These are phyloP conservation scores for Claviceps africana DNA, from an alignment of 2,329 filamentous ascomycete genomes.

Conservation along the genomic window DNA sequence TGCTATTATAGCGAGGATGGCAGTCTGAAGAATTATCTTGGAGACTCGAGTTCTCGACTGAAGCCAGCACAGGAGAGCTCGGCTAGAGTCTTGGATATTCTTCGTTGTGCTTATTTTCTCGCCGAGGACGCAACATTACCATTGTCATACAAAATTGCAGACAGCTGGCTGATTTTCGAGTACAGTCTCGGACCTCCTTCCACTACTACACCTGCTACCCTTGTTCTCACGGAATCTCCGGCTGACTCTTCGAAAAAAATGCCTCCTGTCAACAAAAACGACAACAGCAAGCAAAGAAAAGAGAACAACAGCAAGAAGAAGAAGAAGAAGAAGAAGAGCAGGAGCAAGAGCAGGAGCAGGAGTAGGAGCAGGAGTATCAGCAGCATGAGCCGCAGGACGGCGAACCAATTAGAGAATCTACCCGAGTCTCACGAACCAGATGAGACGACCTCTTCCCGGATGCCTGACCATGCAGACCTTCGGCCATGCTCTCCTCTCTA, in stretches of 20 bases:
- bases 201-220: not conserved
- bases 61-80: conserved; percentile 23
- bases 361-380: not conserved
- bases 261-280: not conserved
- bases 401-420: not conserved
- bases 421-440: not conserved
- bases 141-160: conserved; percentile 16
- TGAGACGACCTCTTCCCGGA: not conserved
- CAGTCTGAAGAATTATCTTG: conserved; percentile 26
- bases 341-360: not conserved
- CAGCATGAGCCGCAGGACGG: not conserved
- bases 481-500: not conserved
- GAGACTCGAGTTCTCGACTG: conserved; percentile 18
- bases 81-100: conserved; percentile 33
- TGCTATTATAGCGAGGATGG: conserved; percentile 22
- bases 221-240: not conserved
- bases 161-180: conserved; percentile 20
- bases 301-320: not conserved
- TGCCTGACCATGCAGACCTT: not conserved
- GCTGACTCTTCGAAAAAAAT: not conserved
- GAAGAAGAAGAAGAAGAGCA: not conserved
- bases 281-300: not conserved
- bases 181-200: conserved; percentile 11
- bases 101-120: conserved; percentile 34
- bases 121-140: conserved; percentile 27